Evolutionary conservation across 1,139 yeast genomes (phyloP).

Genomic region (Debaryomycetaceae sp.): DNA sequence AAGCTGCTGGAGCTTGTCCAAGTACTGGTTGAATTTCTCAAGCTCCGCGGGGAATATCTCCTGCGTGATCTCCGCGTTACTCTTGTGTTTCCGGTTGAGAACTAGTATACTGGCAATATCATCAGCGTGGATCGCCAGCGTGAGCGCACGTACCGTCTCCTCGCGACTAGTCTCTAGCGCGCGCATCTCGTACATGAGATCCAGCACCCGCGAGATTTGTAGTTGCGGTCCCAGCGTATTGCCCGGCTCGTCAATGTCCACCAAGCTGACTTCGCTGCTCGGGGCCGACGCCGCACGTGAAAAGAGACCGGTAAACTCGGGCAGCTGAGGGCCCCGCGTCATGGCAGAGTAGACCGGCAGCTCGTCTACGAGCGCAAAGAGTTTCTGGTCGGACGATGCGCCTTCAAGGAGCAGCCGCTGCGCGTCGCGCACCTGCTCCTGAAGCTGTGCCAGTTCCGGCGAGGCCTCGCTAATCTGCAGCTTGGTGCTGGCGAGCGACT

Average conservation of each 20-base stretch:
- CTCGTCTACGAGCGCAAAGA: conserved; percentile 28
- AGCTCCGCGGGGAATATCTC: conserved; percentile 63
- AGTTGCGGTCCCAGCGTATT: conserved; percentile 11
- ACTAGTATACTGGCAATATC: conserved; percentile 76
- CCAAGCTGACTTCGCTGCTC: conserved; percentile 33
- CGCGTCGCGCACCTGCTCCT: conserved; percentile 42
- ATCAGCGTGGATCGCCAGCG: conserved; percentile 64
- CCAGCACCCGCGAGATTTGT: conserved; percentile 34
- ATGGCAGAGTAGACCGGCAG: conserved; percentile 16
- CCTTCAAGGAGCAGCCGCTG: conserved; percentile 64
- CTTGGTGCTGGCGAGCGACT: conserved; percentile 14
- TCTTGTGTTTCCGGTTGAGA: conserved; percentile 47
- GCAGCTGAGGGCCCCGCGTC: conserved; percentile 23
- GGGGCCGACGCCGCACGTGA: conserved; percentile 6
- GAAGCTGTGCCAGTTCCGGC: conserved; percentile 5
- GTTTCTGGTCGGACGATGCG: conserved; percentile 50
- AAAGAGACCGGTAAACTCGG: conserved; percentile 22
- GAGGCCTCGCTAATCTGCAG: conserved; percentile 17
- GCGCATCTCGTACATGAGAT: conserved; percentile 33
- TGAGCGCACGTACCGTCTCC: conserved; percentile 52
- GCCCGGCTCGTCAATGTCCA: conserved; percentile 49
- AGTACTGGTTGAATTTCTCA: conserved; percentile 64
- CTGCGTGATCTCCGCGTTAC: conserved; percentile 46
- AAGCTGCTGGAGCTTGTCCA: conserved; percentile 57
- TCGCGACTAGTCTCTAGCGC: conserved; percentile 47